Evolutionary conservation across 2,329 filamentous ascomycete species (phyloP).

Genomic region (Metarhizium brunneum): DNA sequence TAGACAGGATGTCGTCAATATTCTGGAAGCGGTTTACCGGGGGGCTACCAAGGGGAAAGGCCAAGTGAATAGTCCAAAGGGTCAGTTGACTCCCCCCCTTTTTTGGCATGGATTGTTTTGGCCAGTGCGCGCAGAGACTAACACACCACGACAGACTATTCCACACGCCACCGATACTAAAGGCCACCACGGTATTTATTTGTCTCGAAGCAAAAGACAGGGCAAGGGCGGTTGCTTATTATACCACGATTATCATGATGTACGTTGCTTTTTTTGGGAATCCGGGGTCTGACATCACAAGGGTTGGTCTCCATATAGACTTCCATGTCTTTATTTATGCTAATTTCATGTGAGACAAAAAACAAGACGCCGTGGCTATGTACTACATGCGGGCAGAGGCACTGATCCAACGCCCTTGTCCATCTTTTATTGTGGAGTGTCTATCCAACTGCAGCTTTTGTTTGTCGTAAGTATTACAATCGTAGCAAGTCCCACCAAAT

Average conservation of each 20-base stretch:
- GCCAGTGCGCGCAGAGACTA: not conserved
- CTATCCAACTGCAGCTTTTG: not conserved
- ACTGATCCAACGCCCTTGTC: not conserved
- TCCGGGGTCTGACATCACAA: slow-evolving; percentile 4
- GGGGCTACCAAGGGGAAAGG: slow-evolving; percentile 98
- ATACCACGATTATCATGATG: not conserved
- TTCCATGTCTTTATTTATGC: not conserved
- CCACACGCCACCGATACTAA: slow-evolving; percentile 28
- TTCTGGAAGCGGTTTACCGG: slow-evolving; percentile 94
- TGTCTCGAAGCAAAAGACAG: not conserved
- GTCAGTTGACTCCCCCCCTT: slow-evolving; percentile 7
- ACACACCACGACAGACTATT: slow-evolving; percentile 18
- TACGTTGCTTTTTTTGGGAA: not conserved
- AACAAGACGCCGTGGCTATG: not conserved
- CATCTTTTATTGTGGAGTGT: not conserved
- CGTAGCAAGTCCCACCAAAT: not conserved
- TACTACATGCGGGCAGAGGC: not conserved
- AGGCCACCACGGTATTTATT: not conserved
- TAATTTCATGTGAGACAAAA: slow-evolving; percentile 1
- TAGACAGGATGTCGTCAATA: slow-evolving; percentile 97
- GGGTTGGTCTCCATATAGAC: slow-evolving; percentile 18
- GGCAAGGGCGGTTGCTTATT: not conserved
- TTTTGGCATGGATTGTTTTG: not conserved
- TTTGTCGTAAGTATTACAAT: not conserved
- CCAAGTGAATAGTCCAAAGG: slow-evolving; percentile 94